Percentiles rank a stretch among this genome's conserved stretches.
These are phyloP conservation scores for Alternaria sp. DNA, from an alignment of 2,329 filamentous ascomycete genomes.

Conservation along the genomic window DNA sequence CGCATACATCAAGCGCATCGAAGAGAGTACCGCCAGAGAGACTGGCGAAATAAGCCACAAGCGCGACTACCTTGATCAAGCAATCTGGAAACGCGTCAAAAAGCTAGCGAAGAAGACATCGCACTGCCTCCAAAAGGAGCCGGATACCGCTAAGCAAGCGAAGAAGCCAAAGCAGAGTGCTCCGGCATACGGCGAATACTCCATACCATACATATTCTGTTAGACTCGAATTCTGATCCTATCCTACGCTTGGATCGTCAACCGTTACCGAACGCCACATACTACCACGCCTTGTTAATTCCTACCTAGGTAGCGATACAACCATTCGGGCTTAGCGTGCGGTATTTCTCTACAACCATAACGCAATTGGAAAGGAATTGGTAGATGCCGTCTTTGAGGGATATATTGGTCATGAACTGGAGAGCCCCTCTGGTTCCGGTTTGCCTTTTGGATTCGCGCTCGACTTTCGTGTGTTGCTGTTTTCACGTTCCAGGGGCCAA, in stretches of 20 bases:
- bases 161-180: not conserved
- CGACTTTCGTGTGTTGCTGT: not conserved
- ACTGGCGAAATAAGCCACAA: not conserved
- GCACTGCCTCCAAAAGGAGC: not conserved
- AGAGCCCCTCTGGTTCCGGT: not conserved
- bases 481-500: not conserved
- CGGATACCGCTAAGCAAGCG: not conserved
- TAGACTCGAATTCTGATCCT: not conserved
- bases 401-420: not conserved
- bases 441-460: not conserved
- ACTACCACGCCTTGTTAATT: not conserved
- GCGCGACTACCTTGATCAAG: not conserved
- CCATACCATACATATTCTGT: not conserved
- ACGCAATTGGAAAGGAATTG: not conserved
- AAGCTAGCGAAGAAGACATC: not conserved
- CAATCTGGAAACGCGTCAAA: not conserved
- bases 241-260: not conserved
- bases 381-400: not conserved
- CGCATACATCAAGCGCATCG: not conserved
- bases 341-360: not conserved
- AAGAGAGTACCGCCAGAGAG: not conserved
- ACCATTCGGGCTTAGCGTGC: not conserved
- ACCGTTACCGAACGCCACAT: not conserved
- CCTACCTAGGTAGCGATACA: too few species aligned
- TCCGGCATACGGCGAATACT: not conserved